A percentile compares a stretch with the other conserved stretches of the same genome.
phyloP scores from a whole-genome alignment of 2,329 filamentous ascomycete genomes.

The Sporothrix brunneoviolacea region DNA sequence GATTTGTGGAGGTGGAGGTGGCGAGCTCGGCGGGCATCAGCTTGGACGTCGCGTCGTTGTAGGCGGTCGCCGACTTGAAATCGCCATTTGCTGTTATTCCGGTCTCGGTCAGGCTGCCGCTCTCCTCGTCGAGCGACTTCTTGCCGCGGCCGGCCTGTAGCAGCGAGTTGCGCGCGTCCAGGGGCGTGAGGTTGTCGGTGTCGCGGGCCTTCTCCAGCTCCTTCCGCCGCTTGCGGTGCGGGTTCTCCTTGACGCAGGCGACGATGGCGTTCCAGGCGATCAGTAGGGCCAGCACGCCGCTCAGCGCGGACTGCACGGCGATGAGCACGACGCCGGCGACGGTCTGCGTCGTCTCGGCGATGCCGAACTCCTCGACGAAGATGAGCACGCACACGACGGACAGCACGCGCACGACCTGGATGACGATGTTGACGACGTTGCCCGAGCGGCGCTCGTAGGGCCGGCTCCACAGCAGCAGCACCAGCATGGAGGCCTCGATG shows the following conservation, averaged over 20 bases:
- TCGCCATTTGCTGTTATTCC: neutral
- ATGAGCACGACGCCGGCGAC: conserved; percentile 90
- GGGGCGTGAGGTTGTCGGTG: conserved; percentile 73
- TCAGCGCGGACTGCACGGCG: conserved; percentile 80
- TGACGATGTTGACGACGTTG: conserved; percentile 89
- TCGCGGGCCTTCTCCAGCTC: conserved; percentile 77
- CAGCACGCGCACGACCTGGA: conserved; percentile 81
- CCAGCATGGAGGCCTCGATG: conserved; percentile 74
- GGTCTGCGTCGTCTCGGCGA: conserved; percentile 87
- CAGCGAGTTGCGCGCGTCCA: conserved; percentile 81
- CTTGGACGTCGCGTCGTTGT: no score
- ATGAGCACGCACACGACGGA: conserved; percentile 85
- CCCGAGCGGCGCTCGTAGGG: conserved; percentile 82
- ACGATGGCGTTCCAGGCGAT: conserved; percentile 86
- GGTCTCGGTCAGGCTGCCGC: neutral
- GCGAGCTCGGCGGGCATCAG: neutral
- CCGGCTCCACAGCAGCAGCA: conserved; percentile 72
- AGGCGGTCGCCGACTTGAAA: neutral
- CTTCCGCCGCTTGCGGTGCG: conserved; percentile 81
- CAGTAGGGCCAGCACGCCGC: conserved; percentile 74
- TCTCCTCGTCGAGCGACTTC: conserved; percentile 15
- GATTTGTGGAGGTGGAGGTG: neutral
- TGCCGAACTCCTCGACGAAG: conserved; percentile 88
- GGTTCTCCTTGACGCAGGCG: conserved; percentile 77
- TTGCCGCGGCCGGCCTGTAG: conserved; percentile 53